A percentile compares a stretch with the other conserved stretches of the same genome.
These are phyloP conservation scores for Solanum paucissectum DNA, from an alignment of 257 asterid genomes.

Conservation along the genomic window DNA sequence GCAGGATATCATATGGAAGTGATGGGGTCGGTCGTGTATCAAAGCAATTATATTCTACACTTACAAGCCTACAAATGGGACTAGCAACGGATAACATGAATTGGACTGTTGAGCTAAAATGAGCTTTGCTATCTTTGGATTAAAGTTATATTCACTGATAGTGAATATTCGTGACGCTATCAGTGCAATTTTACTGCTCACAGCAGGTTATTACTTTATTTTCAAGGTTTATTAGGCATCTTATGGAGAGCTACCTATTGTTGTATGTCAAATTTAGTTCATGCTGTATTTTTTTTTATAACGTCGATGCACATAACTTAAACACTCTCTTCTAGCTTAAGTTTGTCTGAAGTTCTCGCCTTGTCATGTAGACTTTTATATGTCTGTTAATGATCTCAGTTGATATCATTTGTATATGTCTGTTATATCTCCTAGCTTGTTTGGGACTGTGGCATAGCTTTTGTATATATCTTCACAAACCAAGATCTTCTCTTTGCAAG, in stretches of 20 bases:
- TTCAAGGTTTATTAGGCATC: neutral
- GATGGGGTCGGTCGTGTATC: constrained; percentile 76
- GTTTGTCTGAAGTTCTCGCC: neutral
- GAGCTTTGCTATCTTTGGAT: neutral
- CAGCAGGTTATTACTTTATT: neutral
- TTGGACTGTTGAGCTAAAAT: constrained; percentile 65
- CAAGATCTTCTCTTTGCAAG: neutral
- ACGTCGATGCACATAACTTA: neutral
- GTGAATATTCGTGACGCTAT: neutral
- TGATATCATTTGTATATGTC: neutral
- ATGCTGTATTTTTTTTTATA: neutral
- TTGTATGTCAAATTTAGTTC: neutral
- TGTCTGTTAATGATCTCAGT: neutral
- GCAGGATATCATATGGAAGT: constrained; percentile 61
- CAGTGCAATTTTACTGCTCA: neutral
- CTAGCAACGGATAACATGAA: constrained; percentile 65
- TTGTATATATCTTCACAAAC: neutral
- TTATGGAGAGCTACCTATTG: neutral
- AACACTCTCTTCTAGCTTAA: neutral
- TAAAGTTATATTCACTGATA: neutral
- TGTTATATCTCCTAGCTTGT: neutral
- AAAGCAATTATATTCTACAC: constrained; percentile 65
- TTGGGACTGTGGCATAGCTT: neutral
- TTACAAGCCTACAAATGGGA: constrained; percentile 91
- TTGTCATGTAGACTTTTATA: neutral